phyloP scores from a whole-genome alignment of 495 filamentous ascomycete genomes.

The Podospora appendiculata region DNA sequence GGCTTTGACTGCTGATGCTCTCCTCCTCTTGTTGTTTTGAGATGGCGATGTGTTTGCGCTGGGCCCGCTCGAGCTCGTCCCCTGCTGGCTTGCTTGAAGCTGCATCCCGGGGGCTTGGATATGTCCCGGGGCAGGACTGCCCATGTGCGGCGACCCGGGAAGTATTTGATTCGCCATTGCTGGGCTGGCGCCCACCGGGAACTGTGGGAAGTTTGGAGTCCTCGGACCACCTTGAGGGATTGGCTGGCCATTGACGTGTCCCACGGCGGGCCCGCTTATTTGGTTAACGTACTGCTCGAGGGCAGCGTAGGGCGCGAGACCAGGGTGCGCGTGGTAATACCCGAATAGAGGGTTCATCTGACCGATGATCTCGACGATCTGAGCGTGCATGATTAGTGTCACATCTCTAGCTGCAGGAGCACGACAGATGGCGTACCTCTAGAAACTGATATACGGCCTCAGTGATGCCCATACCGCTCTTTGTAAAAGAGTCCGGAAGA shows the following conservation, averaged over 20 bases:
- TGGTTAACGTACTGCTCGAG: conserved; percentile 52
- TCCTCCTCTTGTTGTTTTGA: conserved; percentile 66
- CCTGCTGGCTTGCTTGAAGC: conserved; percentile 65
- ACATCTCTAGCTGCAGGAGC: not conserved
- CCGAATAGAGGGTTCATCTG: conserved; percentile 63
- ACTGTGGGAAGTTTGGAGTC: conserved; percentile 44
- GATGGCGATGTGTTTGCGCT: conserved; percentile 84
- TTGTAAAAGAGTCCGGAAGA: conserved; percentile 57
- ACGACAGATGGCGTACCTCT: conserved; percentile 42
- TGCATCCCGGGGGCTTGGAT: conserved; percentile 63
- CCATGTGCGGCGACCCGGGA: conserved; percentile 53
- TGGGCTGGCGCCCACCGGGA: conserved; percentile 46
- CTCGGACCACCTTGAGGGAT: conserved; percentile 32
- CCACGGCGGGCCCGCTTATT: conserved; percentile 21
- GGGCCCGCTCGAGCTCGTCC: conserved; percentile 58
- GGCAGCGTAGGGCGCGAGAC: conserved; percentile 51
- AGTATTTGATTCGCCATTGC: conserved; percentile 46
- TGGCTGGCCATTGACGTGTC: conserved; percentile 33
- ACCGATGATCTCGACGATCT: conserved; percentile 69
- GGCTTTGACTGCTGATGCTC: conserved; percentile 68
- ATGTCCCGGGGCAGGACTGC: conserved; percentile 49
- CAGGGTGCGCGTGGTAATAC: conserved; percentile 50
- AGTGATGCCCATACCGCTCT: conserved; percentile 50
- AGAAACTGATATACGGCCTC: conserved; percentile 57
- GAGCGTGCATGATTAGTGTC: conserved; percentile 1